A percentile compares a stretch with the other conserved stretches of the same genome.
Evolutionary conservation across 2,329 filamentous ascomycete species (phyloP).

Genomic region (Whalleya microplaca): DNA sequence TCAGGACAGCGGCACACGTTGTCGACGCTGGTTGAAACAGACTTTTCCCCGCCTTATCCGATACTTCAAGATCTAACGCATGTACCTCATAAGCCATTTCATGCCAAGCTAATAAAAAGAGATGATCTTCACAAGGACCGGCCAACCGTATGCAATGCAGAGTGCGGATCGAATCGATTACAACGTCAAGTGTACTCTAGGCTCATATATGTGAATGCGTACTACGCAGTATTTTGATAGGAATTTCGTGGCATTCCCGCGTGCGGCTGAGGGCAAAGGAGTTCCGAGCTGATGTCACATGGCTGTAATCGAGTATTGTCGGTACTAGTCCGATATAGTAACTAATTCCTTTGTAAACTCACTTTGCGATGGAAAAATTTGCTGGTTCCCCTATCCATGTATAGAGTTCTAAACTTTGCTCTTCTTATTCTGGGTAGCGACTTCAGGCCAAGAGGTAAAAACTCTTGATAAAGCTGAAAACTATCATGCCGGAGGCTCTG

Average conservation of each 20-base stretch:
- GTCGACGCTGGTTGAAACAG: constrained; percentile 8
- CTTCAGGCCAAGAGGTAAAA: neutral
- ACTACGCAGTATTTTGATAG: neutral
- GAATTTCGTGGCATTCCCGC: constrained; percentile 17
- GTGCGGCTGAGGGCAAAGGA: constrained; percentile 17
- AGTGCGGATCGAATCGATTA: neutral
- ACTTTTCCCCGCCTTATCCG: constrained; percentile 23
- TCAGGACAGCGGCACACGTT: constrained; percentile 11
- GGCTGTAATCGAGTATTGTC: constrained; percentile 1
- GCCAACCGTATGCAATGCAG: constrained; percentile 3
- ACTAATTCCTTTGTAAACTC: neutral
- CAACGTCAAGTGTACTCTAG: constrained; percentile 10
- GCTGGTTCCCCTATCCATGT: neutral
- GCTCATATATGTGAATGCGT: neutral
- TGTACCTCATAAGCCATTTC: neutral
- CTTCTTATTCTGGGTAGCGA: neutral
- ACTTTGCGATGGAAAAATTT: neutral
- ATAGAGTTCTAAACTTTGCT: neutral
- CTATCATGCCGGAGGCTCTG: neutral
- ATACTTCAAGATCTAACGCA: constrained; percentile 6
- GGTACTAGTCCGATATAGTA: neutral
- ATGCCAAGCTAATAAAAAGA: constrained; percentile 2
- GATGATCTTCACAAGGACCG: constrained; percentile 1
- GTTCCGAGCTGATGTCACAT: constrained; percentile 15
- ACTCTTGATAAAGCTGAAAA: constrained; percentile 2